These are phyloP conservation scores for Sutorius australiensis DNA, from an alignment of 768 basidiomycete species.

Conservation along the genomic window DNA sequence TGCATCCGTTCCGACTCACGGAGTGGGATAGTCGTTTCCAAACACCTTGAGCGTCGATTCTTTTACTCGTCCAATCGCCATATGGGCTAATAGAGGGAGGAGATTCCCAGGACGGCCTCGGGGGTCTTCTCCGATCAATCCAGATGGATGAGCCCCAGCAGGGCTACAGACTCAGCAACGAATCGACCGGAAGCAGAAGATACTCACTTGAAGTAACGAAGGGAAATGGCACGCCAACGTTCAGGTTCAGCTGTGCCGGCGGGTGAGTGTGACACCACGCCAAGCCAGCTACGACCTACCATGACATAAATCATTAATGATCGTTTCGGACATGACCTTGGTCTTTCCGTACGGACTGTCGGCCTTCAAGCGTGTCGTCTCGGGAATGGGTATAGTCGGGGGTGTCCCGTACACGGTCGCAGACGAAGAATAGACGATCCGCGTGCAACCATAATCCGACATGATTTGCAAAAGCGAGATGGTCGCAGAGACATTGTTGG, in stretches of 20 bases:
- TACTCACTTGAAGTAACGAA: slow-evolving; percentile 94
- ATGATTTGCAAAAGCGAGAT: slow-evolving; percentile 82
- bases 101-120: slow-evolving; percentile 92
- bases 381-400: slow-evolving; percentile 88
- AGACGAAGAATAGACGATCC: slow-evolving; percentile 95
- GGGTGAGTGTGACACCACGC: slow-evolving; percentile 3
- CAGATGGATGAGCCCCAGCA: slow-evolving; percentile 97
- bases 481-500: slow-evolving; percentile 90
- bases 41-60: slow-evolving; percentile 76
- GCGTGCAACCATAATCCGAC: slow-evolving; percentile 76
- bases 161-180: slow-evolving; percentile 51
- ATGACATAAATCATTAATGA: slow-evolving; percentile 84
- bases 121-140: slow-evolving; percentile 95
- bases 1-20: slow-evolving; percentile 42
- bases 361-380: slow-evolving; percentile 80
- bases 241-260: slow-evolving; percentile 53
- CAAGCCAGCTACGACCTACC: slow-evolving; percentile 40
- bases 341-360: slow-evolving; percentile 94
- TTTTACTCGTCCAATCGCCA: slow-evolving; percentile 85
- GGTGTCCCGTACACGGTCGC: slow-evolving; percentile 98
- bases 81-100: slow-evolving; percentile 88
- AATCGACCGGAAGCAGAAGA: neutral
- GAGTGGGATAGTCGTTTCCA: slow-evolving; percentile 95
- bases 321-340: slow-evolving; percentile 91
- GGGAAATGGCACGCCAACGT: slow-evolving; percentile 77